Conservation (phyloP, 495 filamentous ascomycete species). For the Lasiosphaeria ovina region DNA sequence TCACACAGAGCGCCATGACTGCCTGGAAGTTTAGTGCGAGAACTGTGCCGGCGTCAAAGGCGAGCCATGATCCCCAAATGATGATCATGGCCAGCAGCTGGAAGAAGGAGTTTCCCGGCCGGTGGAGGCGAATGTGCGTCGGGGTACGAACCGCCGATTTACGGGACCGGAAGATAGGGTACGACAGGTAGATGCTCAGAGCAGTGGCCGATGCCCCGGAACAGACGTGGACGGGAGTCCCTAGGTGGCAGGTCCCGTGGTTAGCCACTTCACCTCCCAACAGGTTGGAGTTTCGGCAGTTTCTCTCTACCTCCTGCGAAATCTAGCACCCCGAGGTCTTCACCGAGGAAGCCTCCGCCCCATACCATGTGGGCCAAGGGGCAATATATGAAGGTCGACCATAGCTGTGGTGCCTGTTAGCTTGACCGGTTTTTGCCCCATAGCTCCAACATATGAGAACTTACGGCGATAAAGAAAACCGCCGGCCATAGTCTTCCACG, state of each 20-base stretch:
- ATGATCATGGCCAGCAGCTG: slow-evolving; percentile 66
- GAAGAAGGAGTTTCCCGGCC: slow-evolving; percentile 30
- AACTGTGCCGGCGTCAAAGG: slow-evolving; percentile 90
- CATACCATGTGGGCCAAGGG: slow-evolving; percentile 30
- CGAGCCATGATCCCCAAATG: slow-evolving; percentile 96
- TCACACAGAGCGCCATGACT: slow-evolving; percentile 92
- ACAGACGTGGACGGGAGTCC: slow-evolving; percentile 82
- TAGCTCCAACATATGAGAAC: background rate
- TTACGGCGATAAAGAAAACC: slow-evolving; percentile 24
- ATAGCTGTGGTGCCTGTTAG: slow-evolving; percentile 16
- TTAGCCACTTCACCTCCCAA: background rate
- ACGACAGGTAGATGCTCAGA: slow-evolving; percentile 69
- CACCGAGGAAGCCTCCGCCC: slow-evolving; percentile 28
- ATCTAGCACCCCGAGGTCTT: slow-evolving; percentile 26
- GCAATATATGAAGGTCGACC: slow-evolving; percentile 30
- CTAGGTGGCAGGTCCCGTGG: slow-evolving; percentile 23
- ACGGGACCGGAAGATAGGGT: slow-evolving; percentile 29
- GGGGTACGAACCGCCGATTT: slow-evolving; percentile 68
- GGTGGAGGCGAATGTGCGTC: slow-evolving; percentile 75
- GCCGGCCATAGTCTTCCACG: slow-evolving; percentile 23
- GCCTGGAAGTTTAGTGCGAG: slow-evolving; percentile 89
- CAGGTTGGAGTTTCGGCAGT: slow-evolving; percentile 1
- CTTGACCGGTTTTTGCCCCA: background rate
- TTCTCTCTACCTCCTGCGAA: slow-evolving; percentile 25
- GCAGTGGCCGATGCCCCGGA: slow-evolving; percentile 76